These are phyloP conservation scores for Neoascochyta sp. DNA, from an alignment of 2,329 filamentous ascomycete genomes.

Conservation along the genomic window DNA sequence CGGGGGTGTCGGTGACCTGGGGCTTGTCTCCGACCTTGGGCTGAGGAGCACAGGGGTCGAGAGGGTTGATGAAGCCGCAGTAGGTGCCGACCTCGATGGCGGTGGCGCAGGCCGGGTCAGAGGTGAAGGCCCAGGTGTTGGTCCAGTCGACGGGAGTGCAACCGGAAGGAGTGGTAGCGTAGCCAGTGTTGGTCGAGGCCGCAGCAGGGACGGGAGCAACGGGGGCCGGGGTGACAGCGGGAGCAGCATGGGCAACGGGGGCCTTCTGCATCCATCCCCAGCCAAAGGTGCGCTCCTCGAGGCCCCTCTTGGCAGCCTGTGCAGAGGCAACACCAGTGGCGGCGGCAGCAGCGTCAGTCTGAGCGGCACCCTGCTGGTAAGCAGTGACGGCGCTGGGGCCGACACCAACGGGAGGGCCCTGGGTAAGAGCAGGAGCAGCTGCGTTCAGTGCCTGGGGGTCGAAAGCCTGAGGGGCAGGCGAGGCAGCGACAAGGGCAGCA, in stretches of 20 bases:
- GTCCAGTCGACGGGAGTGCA: constrained; percentile 20
- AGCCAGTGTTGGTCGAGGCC: neutral
- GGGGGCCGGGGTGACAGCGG: neutral
- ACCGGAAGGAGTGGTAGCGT: constrained; percentile 10
- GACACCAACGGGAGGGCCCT: constrained; percentile 17
- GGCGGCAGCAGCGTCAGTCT: constrained; percentile 10
- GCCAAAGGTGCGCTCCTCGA: constrained; percentile 7
- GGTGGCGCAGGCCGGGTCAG: constrained; percentile 18
- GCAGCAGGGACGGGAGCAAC: neutral
- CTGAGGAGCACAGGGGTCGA: constrained; percentile 25
- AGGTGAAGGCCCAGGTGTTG: constrained; percentile 23
- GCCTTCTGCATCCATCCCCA: constrained; percentile 4
- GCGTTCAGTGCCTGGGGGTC: constrained; percentile 8
- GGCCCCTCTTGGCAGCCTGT: constrained; percentile 12
- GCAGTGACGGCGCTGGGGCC: constrained; percentile 10
- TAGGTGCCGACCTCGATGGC: constrained; percentile 22
- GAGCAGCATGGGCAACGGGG: constrained; percentile 1
- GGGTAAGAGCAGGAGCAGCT: constrained; percentile 8
- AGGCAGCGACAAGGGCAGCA: constrained; percentile 20
- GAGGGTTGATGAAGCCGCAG: constrained; percentile 27
- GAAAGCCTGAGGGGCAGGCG: constrained; percentile 20
- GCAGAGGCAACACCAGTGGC: constrained; percentile 13
- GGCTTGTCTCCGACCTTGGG: constrained; percentile 19
- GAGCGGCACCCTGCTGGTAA: constrained; percentile 14
- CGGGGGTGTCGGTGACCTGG: constrained; percentile 19